Evolutionary conservation across 805 yeast species (phyloP), one percentile per base, ranked within the genome.

Genomic region (Saccharomycopsis sp.): DNA sequence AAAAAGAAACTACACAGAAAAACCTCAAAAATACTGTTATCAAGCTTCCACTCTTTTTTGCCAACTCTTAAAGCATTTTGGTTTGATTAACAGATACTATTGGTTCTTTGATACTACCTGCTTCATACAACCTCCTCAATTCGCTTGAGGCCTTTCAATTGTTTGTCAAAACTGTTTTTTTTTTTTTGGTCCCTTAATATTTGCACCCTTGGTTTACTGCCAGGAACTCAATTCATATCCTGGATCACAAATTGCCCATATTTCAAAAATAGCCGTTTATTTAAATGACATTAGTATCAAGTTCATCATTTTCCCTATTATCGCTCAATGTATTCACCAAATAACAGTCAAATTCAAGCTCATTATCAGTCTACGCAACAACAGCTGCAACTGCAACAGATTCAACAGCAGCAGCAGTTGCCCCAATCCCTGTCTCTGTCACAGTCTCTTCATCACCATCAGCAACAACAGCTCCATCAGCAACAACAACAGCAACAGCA

Each of bases 241-340:
- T n/a, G n/a, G 38, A 12, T 12, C 38, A 7, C 9, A 29, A 12
- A 29, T 29, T 12, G 9, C 12, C 38, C 38, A 5, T 12, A 29
- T 12, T 7, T 7, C 38, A 29, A 29, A 7, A 29, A 29, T 29
- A 29, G 9, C 38, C 12, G 38, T 29, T 29, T 29, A 29, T 29
- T n/a, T 29, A 29, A 29, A 29, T 29, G 38, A 29, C 38, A 29
- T 29, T 12, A 29, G 38, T 29, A 29, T 29, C 38, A 29, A 29
- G 12, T 12, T 29, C 38, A 7, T 12, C 5, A 29, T 29, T 12
- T 7, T 12, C 38, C 5, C 12, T 29, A 5, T 44, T 19, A 44
- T 12, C 22, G 12, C 49, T 44, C 49, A 44, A 56, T 56, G 59
- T 56, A 56, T 35, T 53, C 56, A n/a, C 56, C 56, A n/a, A 56